Base-by-base conservation (phyloP, 2,329 filamentous ascomycete species). In the Claviceps sp. region DNA sequence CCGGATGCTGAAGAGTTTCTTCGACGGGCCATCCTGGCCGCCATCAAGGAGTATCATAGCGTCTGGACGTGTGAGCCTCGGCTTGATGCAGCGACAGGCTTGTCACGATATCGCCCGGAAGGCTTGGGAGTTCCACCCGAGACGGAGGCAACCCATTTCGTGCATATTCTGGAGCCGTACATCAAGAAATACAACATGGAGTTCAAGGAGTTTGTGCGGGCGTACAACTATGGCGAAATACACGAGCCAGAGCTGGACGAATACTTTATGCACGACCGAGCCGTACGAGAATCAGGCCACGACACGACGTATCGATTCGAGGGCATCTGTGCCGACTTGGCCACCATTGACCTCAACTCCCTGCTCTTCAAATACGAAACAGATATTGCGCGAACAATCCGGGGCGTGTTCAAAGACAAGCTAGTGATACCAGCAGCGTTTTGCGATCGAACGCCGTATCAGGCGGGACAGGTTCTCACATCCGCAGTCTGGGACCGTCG, bases 281-380 rank as follows among this genome's bases (percentile, higher is more conserved):
- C 91, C 2, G 90, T 97, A 37, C 85, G 93, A 58, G 93, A 98
- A 68, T 96, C 91, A 18, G 93, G 93, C 13, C 93, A 98, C 67
- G 93, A 98, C 65, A 98, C 93, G 2, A 87, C 87, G 16, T 97
- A 97, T 69, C 87, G 93, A 18, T 76, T 98, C 20, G 93, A 97
- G 69, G 84, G 82, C 47, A 78, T 94, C 24, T 90, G 87, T 60
- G 93, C 88, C 11, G 82, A 96, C 63, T 74, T 97, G 26, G 93
- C 90, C 11, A 96, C 90, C 0, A 88, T 97, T 54, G 93, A 98
- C 63, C 77, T 97, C 52, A 97, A 98, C 71, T 93, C 89, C 30
- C 75, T 95, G 34, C 73, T 98, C 30, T 98, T 93, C 79, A 97
- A 97, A 70, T 97, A 97, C 64, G 93, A 98, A 70, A 84, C 84